Evolutionary conservation across 2,329 filamentous ascomycete species (phyloP).

Genomic region (Ascochyta viciae-villosae): DNA sequence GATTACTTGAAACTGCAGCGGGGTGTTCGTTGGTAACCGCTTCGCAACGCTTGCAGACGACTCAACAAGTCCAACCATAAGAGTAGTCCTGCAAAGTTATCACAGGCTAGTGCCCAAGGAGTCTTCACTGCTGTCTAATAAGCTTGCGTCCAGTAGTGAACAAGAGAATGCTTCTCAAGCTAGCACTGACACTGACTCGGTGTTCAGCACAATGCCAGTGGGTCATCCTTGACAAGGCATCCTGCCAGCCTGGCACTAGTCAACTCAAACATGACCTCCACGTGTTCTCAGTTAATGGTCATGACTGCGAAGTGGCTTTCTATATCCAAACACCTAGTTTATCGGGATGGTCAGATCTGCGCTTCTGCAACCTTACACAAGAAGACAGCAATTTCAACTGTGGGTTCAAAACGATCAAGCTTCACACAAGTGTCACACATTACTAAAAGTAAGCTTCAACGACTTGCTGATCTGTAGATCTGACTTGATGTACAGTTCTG

Average conservation of each 20-base stretch:
- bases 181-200: neutral
- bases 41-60: neutral
- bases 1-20: too few species aligned
- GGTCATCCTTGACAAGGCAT: neutral
- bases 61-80: neutral
- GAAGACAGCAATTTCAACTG: neutral
- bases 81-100: neutral
- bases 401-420: too few species aligned
- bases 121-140: neutral
- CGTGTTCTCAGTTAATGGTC: neutral
- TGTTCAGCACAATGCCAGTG: neutral
- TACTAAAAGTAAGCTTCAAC: conserved; percentile 2
- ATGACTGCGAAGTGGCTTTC: neutral
- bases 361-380: neutral
- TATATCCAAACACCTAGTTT: neutral
- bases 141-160: neutral
- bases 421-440: neutral
- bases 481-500: neutral
- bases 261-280: neutral
- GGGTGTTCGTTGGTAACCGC: neutral
- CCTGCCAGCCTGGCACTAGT: neutral
- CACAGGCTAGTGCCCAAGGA: too few species aligned
- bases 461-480: conserved; percentile 12
- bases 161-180: neutral
- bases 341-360: neutral